Percentiles rank a stretch among this genome's conserved stretches.
phyloP scores from a whole-genome alignment of 768 basidiomycete genomes.

The Crucibulum laeve region DNA sequence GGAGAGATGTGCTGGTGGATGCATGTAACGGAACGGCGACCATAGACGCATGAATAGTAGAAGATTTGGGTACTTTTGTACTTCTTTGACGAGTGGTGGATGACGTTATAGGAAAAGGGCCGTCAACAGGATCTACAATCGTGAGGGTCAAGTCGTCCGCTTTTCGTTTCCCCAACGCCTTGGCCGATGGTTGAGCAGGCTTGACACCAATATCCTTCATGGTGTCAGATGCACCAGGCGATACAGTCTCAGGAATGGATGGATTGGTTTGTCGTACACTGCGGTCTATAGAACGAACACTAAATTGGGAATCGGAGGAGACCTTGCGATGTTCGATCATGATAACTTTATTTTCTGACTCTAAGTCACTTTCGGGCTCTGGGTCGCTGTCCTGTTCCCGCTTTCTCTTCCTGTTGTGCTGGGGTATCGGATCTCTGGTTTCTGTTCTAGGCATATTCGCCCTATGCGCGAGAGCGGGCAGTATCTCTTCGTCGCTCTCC shows the following conservation, averaged over 20 bases:
- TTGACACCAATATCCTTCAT: background rate
- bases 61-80: no score
- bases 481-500: background rate
- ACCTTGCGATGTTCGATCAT: background rate
- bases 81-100: no score
- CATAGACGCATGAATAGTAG: no score
- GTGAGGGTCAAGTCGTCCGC: slow-evolving; percentile 10
- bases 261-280: background rate
- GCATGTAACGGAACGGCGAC: no score
- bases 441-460: background rate
- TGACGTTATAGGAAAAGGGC: background rate
- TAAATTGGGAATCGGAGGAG: background rate
- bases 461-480: background rate
- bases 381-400: no score
- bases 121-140: background rate
- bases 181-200: slow-evolving; percentile 19
- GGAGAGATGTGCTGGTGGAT: no score
- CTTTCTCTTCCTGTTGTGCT: no score
- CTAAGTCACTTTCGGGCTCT: no score
- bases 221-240: background rate
- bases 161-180: slow-evolving; percentile 27
- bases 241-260: background rate
- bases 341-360: no score
- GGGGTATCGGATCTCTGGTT: no score
- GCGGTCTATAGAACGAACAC: no score